Conservation (phyloP, 2,329 filamentous ascomycete species). For the Talaromyces sp. region DNA sequence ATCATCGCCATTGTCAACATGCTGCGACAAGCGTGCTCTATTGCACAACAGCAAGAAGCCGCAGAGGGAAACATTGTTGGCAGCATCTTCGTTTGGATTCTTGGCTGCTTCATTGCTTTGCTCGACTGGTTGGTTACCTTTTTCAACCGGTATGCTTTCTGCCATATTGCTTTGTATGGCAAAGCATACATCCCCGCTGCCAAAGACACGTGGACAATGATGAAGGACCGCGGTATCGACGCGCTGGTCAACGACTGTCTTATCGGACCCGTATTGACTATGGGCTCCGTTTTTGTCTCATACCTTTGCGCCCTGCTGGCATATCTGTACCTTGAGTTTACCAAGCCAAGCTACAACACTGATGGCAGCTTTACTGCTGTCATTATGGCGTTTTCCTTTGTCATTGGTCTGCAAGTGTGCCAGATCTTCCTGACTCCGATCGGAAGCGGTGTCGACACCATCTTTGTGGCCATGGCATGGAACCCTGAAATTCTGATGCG, state of each 20-base stretch:
- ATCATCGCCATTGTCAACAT: constrained; percentile 83
- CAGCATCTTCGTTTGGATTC: constrained; percentile 63
- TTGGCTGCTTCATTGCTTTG: constrained; percentile 70
- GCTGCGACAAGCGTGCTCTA: constrained; percentile 72
- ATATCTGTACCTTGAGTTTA: constrained; percentile 82
- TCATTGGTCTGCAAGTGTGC: constrained; percentile 85
- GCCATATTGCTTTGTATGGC: constrained; percentile 87
- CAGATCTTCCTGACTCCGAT: constrained; percentile 87
- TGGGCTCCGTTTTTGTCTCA: constrained; percentile 76
- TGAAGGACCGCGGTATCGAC: constrained; percentile 86
- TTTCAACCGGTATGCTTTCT: constrained; percentile 88
- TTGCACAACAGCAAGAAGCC: constrained; percentile 64
- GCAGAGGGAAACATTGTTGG: constrained; percentile 64
- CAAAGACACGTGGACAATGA: constrained; percentile 86
- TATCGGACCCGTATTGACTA: constrained; percentile 65
- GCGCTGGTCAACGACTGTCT: constrained; percentile 86
- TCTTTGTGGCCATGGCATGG: constrained; percentile 75
- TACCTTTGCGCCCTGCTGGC: constrained; percentile 76
- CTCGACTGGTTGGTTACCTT: constrained; percentile 84
- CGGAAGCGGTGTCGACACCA: constrained; percentile 81
- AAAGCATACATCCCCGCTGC: constrained; percentile 81
- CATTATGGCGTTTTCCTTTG: constrained; percentile 76
- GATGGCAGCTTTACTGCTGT: constrained; percentile 65
- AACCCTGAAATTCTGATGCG: constrained; percentile 65
- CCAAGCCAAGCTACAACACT: constrained; percentile 70